phyloP scores from a whole-genome alignment of 108 stramenopile species.

The Nitzschia inconspicua region DNA sequence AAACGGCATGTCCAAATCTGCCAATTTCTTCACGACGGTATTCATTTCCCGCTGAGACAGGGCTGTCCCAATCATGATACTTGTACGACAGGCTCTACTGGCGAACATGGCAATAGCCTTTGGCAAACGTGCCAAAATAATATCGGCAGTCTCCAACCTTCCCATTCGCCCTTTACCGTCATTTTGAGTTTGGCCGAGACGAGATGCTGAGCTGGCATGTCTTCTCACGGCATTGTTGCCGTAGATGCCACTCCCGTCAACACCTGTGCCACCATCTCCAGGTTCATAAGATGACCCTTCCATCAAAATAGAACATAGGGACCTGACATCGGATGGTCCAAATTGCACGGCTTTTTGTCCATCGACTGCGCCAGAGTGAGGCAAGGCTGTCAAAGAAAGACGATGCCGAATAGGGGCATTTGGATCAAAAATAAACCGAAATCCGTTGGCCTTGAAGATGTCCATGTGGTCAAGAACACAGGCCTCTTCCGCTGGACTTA shows the following conservation, averaged over 20 bases:
- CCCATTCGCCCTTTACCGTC: slow-evolving; percentile 19
- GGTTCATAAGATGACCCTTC: slow-evolving; percentile 57
- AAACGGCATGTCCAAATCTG: slow-evolving; percentile 90
- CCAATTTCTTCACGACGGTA: slow-evolving; percentile 74
- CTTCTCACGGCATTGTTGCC: slow-evolving; percentile 85
- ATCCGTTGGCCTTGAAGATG: slow-evolving; percentile 91
- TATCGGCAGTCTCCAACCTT: slow-evolving; percentile 7
- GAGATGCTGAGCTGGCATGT: slow-evolving; percentile 37
- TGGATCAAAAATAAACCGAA: slow-evolving; percentile 75
- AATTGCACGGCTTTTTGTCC: slow-evolving; percentile 90
- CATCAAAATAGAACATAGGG: slow-evolving; percentile 86
- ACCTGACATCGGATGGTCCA: slow-evolving; percentile 88
- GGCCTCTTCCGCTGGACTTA: slow-evolving; percentile 84
- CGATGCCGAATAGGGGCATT: slow-evolving; percentile 77
- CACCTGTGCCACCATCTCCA: slow-evolving; percentile 67
- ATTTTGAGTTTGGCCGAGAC: neutral
- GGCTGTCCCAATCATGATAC: slow-evolving; percentile 95
- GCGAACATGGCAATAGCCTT: slow-evolving; percentile 98
- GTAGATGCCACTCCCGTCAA: slow-evolving; percentile 65
- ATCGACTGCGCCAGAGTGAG: slow-evolving; percentile 86
- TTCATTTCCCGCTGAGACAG: slow-evolving; percentile 83
- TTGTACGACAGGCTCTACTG: slow-evolving; percentile 85
- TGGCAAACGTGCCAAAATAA: slow-evolving; percentile 73
- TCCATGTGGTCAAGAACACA: slow-evolving; percentile 88
- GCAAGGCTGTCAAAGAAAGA: slow-evolving; percentile 81